A percentile compares a stretch with the other conserved stretches of the same genome.
Conservation (phyloP, 1,139 yeast genomes). For the Zygosaccharomyces sapae region DNA sequence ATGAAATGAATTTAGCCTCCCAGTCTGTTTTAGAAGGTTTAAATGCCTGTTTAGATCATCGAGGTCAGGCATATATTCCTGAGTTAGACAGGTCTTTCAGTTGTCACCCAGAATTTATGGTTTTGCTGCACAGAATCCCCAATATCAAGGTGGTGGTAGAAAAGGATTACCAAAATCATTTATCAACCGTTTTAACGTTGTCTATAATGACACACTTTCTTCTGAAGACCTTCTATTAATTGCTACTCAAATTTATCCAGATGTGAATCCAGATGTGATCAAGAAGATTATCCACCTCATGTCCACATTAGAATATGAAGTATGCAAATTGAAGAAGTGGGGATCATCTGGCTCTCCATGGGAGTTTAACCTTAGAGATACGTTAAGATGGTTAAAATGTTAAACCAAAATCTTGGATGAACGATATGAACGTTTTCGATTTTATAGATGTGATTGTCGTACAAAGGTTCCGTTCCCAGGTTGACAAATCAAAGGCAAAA, state of each 20-base stretch:
- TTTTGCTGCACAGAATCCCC: conserved; percentile 99
- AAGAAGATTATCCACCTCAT: conserved; percentile 63
- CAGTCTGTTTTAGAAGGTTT: conserved; percentile 96
- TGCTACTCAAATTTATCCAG: conserved; percentile 69
- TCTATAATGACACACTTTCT: conserved; percentile 78
- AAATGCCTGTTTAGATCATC: conserved; percentile 95
- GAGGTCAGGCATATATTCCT: conserved; percentile 96
- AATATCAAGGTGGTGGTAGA: conserved; percentile 97
- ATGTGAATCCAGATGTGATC: conserved; percentile 44
- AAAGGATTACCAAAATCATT: conserved; percentile 97
- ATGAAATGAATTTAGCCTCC: conserved; percentile 97
- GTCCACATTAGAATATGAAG: conserved; percentile 61
- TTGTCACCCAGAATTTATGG: conserved; percentile 79
- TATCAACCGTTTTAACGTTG: conserved; percentile 90
- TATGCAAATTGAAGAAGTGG: conserved; percentile 58
- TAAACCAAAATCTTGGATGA: conserved; percentile 40
- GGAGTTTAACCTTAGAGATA: conserved; percentile 95
- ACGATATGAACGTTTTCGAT: conserved; percentile 47
- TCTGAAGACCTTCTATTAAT: conserved; percentile 68
- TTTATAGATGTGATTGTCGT: conserved; percentile 66
- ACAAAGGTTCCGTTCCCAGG: conserved; percentile 67
- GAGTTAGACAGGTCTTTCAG: conserved; percentile 80
- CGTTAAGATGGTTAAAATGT: conserved; percentile 80
- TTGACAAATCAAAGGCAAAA: conserved; percentile 53
- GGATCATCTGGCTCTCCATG: conserved; percentile 87